Conservation (phyloP, 2,329 filamentous ascomycete genomes). For the Apiospora marii region DNA sequence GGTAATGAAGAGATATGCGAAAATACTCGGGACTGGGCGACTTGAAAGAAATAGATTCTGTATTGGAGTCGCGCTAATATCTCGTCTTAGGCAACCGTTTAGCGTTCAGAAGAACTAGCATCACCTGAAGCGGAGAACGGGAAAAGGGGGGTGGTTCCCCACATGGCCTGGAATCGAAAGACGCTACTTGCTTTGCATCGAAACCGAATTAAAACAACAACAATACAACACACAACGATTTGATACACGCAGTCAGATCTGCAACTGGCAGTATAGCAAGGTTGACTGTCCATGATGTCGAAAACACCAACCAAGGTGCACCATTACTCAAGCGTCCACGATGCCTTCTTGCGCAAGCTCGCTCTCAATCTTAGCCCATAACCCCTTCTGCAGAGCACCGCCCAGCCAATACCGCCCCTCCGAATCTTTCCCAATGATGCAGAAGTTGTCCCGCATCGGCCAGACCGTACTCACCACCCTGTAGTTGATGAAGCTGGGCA, state of each 20-base stretch:
- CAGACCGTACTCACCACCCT: not conserved
- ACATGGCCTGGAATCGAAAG: not conserved
- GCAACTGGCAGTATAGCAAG: not conserved
- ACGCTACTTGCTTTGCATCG: not conserved
- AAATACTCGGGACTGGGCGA: not conserved
- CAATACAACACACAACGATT: not conserved
- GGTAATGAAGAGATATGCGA: not conserved
- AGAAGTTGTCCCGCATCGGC: not conserved
- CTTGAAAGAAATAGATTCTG: not conserved
- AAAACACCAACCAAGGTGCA: not conserved
- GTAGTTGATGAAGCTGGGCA: conserved; percentile 1
- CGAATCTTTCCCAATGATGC: conserved; percentile 1
- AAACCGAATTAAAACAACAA: not conserved
- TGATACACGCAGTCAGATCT: not conserved
- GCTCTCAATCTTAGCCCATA: conserved; percentile 5
- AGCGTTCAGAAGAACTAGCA: not conserved
- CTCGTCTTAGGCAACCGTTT: not conserved
- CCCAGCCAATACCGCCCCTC: not conserved
- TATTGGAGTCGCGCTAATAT: not conserved
- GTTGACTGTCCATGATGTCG: not conserved
- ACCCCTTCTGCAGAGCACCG: not conserved
- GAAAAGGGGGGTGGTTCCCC: not conserved
- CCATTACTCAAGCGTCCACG: not conserved
- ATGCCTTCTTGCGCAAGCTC: not conserved
- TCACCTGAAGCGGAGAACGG: not conserved